These are phyloP conservation scores for Ophiocordyceps polyrhachis-furcata DNA, from an alignment of 2,329 filamentous ascomycete genomes.

Conservation along the genomic window DNA sequence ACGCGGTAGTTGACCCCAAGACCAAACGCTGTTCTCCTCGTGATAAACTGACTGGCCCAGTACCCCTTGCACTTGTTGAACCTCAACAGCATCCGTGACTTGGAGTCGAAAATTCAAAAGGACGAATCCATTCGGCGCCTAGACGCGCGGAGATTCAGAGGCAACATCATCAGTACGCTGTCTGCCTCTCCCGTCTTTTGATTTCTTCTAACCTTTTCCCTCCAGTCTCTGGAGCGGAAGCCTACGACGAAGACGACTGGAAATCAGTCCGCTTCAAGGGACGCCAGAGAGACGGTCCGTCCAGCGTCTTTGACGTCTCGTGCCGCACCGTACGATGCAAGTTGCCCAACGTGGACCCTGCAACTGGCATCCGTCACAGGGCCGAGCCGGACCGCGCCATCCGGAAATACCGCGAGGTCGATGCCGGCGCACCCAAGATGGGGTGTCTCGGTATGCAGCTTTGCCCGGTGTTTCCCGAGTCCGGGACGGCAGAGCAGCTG, in stretches of 20 bases:
- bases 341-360: constrained; percentile 50
- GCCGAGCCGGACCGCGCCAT: constrained; percentile 40
- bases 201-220: background rate
- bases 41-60: constrained; percentile 16
- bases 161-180: constrained; percentile 47
- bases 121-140: constrained; percentile 29
- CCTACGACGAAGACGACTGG: constrained; percentile 57
- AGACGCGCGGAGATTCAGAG: constrained; percentile 45
- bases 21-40: background rate
- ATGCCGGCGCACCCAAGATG: constrained; percentile 34
- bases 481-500: constrained; percentile 9
- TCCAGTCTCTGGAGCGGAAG: constrained; percentile 36
- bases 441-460: constrained; percentile 50
- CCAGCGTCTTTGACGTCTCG: constrained; percentile 30
- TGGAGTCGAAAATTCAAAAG: constrained; percentile 36
- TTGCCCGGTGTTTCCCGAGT: constrained; percentile 31
- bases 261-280: constrained; percentile 38
- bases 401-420: constrained; percentile 38
- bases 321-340: constrained; percentile 54
- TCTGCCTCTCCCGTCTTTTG: background rate
- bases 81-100: constrained; percentile 41
- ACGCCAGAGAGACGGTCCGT: constrained; percentile 12
- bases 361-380: constrained; percentile 34
- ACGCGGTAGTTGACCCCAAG: constrained; percentile 34
- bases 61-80: constrained; percentile 54